Percentiles rank a stretch among this genome's conserved stretches.
phyloP scores from a whole-genome alignment of 306 rosid species.

The Sicyos baderoa region DNA sequence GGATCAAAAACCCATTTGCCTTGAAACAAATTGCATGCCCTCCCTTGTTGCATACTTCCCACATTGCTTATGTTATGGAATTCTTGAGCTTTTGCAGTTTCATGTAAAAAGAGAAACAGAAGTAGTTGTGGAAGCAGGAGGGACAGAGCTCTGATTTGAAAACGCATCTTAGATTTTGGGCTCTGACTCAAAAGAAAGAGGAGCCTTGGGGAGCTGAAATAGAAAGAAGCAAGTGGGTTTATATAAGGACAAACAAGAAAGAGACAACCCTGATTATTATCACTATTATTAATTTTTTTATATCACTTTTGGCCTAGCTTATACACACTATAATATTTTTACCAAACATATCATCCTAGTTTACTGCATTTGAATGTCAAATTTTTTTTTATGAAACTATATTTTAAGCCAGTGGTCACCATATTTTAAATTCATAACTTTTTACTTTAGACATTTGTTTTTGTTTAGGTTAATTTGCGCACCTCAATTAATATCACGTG shows the following conservation, averaged over 20 bases:
- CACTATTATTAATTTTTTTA: too few species aligned
- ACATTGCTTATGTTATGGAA: slow-evolving; percentile 5
- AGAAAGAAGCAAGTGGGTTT: slow-evolving; percentile 12
- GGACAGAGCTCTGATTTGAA: slow-evolving; percentile 1
- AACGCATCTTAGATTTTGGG: slow-evolving; percentile 21
- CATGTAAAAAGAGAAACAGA: neutral
- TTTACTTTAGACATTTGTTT: too few species aligned
- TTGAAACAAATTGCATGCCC: slow-evolving; percentile 8
- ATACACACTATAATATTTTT: too few species aligned
- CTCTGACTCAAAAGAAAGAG: slow-evolving; percentile 9
- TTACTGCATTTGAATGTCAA: too few species aligned
- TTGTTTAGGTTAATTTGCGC: too few species aligned
- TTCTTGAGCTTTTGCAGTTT: neutral
- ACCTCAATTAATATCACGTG: too few species aligned
- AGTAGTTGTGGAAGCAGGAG: neutral
- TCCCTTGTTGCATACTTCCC: neutral
- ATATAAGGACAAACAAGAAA: slow-evolving; percentile 8
- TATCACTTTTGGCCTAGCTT: too few species aligned
- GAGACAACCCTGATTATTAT: neutral
- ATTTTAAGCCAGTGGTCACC: too few species aligned
- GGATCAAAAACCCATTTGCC: slow-evolving; percentile 22
- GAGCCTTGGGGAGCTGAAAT: neutral
- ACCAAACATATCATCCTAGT: too few species aligned
- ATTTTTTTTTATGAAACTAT: too few species aligned
- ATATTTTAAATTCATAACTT: too few species aligned